phyloP scores from a whole-genome alignment of 768 basidiomycete genomes.

The Solioccasus polychromus region DNA sequence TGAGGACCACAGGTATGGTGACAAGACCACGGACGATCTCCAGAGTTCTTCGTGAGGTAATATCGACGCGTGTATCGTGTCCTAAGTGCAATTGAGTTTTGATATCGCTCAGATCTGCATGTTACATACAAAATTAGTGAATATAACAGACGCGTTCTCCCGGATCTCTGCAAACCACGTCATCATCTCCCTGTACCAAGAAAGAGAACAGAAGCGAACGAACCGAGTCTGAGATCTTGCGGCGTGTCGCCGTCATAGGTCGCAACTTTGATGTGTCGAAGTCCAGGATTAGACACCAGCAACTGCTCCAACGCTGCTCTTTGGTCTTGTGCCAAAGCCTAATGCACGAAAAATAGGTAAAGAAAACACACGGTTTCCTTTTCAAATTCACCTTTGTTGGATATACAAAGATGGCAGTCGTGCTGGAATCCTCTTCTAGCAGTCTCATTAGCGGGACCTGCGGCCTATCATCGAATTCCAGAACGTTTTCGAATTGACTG shows the following conservation, averaged over 20 bases:
- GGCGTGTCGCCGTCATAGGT: slow-evolving; percentile 92
- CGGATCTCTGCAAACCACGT: slow-evolving; percentile 51
- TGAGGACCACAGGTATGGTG: background rate
- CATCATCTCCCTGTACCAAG: background rate
- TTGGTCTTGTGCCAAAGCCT: slow-evolving; percentile 92
- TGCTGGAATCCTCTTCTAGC: slow-evolving; percentile 54
- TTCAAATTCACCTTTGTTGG: slow-evolving; percentile 68
- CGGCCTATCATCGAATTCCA: background rate
- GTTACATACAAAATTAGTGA: slow-evolving; percentile 79
- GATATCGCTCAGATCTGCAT: background rate
- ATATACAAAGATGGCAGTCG: slow-evolving; percentile 83
- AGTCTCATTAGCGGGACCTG: slow-evolving; percentile 70
- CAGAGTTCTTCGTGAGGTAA: slow-evolving; percentile 82
- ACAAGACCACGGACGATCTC: slow-evolving; percentile 52
- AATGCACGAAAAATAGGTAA: background rate
- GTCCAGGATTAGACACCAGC: slow-evolving; percentile 52
- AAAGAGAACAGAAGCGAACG: background rate
- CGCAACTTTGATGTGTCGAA: slow-evolving; percentile 62
- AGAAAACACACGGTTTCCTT: background rate
- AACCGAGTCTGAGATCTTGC: slow-evolving; percentile 61
- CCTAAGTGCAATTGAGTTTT: slow-evolving; percentile 39
- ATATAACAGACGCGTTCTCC: slow-evolving; percentile 72
- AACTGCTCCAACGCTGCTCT: slow-evolving; percentile 66
- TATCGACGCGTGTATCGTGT: slow-evolving; percentile 83
- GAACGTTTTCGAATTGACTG: background rate